A percentile compares a stretch with the other conserved stretches of the same genome.
These are phyloP conservation scores for Apiotrichum sp. DNA, from an alignment of 1,284 basidiomycete species.

Conservation along the genomic window DNA sequence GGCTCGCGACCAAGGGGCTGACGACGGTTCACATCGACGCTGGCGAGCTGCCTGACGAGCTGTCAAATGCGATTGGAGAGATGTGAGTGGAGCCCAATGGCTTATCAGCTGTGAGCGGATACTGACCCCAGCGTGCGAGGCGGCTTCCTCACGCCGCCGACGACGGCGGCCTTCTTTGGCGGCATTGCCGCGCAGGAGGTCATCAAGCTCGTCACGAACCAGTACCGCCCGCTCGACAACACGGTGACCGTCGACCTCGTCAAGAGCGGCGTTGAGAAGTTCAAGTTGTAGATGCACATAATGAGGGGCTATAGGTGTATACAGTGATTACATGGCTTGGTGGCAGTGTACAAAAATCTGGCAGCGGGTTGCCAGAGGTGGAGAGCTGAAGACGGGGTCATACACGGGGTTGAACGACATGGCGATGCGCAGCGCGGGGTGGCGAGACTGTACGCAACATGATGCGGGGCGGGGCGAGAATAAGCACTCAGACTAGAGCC, in stretches of 20 bases:
- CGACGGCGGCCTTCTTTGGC: slow-evolving; percentile 86
- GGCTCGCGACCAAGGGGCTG: slow-evolving; percentile 23
- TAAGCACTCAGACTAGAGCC: neutral
- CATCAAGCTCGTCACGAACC: slow-evolving; percentile 94
- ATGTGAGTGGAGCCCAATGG: slow-evolving; percentile 54
- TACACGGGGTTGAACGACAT: too few relatives aligned
- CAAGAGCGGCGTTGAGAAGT: slow-evolving; percentile 41
- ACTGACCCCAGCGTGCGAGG: slow-evolving; percentile 55
- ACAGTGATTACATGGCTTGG: too few relatives aligned
- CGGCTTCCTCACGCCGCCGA: slow-evolving; percentile 79
- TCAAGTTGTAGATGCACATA: slow-evolving; percentile 29
- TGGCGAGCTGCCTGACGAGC: slow-evolving; percentile 56
- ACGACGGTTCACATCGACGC: slow-evolving; percentile 16
- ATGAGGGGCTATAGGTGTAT: too few relatives aligned
- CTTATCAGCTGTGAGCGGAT: slow-evolving; percentile 4
- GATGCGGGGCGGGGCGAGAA: too few relatives aligned
- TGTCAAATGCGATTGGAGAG: slow-evolving; percentile 66
- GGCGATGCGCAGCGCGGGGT: too few relatives aligned
- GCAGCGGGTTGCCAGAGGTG: too few relatives aligned
- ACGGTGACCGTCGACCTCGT: slow-evolving; percentile 83
- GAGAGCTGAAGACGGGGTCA: too few relatives aligned
- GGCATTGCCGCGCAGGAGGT: slow-evolving; percentile 94
- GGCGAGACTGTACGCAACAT: too few relatives aligned
- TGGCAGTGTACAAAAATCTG: too few relatives aligned
- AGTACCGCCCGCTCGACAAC: slow-evolving; percentile 87